These are phyloP conservation scores for Sonneratia alba DNA, from an alignment of 345 rosid species.

Conservation along the genomic window DNA sequence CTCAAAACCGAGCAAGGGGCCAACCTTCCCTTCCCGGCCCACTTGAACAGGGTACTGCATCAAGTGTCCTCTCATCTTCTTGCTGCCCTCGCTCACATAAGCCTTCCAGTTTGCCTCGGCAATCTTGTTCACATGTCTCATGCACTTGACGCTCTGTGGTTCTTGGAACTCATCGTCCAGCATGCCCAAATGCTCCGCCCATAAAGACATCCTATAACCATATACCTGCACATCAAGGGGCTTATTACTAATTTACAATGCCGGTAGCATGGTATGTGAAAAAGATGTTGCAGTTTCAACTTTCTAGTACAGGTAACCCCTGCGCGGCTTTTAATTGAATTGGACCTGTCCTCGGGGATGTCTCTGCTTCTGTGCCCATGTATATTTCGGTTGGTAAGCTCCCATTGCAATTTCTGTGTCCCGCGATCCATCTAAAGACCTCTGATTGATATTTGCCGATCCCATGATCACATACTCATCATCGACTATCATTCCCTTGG, in stretches of 20 bases:
- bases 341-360: conserved; percentile 54
- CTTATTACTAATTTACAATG: too few species aligned
- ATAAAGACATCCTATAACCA: conserved; percentile 59
- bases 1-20: conserved; percentile 24
- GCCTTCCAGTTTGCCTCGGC: conserved; percentile 42
- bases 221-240: conserved; percentile 32
- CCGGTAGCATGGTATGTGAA: too few species aligned
- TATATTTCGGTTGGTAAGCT: conserved; percentile 48
- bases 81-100: conserved; percentile 23
- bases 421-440: conserved; percentile 69
- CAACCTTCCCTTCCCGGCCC: conserved; percentile 29
- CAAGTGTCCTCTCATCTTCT: conserved; percentile 53
- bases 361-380: conserved; percentile 41
- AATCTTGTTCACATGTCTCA: conserved; percentile 28
- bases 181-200: conserved; percentile 54
- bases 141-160: conserved; percentile 32
- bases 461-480: conserved; percentile 61
- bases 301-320: too few species aligned
- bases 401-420: conserved; percentile 75
- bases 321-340: too few species aligned
- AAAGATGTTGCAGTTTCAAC: too few species aligned
- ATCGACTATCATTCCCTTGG: conserved; percentile 70
- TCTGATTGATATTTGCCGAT: conserved; percentile 68
- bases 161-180: conserved; percentile 29
- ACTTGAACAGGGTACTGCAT: conserved; percentile 45